A percentile compares a stretch with the other conserved stretches of the same genome.
These are phyloP conservation scores for Trypanosoma mega DNA, from an alignment of 208 protist species.

Conservation along the genomic window DNA sequence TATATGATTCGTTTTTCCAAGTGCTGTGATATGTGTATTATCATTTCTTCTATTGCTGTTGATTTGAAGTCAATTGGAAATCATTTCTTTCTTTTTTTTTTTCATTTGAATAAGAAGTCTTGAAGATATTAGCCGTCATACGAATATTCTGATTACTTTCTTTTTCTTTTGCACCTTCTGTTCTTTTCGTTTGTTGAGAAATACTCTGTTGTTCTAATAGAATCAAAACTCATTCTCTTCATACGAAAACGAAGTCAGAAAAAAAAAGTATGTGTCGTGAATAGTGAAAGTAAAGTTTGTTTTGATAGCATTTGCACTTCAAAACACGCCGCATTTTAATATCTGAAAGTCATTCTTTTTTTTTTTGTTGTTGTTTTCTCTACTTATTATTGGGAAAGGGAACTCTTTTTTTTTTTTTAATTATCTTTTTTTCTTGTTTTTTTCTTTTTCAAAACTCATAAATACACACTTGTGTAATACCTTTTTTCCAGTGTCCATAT, in stretches of 20 bases:
- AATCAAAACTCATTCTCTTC: background rate
- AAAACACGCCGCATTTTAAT: too few species aligned
- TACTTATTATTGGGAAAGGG: background rate
- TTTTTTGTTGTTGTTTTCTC: too few species aligned
- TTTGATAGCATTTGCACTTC: too few species aligned
- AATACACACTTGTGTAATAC: background rate
- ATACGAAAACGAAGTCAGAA: background rate
- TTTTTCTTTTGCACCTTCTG: conserved; percentile 3
- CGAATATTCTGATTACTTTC: conserved; percentile 15
- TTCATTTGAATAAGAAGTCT: too few species aligned
- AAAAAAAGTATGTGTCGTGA: background rate
- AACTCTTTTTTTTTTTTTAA: background rate
- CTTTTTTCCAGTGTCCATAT: too few species aligned
- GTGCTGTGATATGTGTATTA: too few species aligned
- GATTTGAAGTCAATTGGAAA: too few species aligned
- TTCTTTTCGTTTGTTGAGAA: background rate
- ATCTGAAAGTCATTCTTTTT: too few species aligned
- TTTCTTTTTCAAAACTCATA: background rate
- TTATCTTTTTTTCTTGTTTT: conserved; percentile 4
- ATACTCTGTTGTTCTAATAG: background rate
- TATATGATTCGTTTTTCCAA: too few species aligned
- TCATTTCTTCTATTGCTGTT: too few species aligned
- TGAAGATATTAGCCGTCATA: too few species aligned
- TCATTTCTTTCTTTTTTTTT: too few species aligned
- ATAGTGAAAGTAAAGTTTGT: background rate